Evolutionary conservation across 768 basidiomycete genomes (phyloP), one percentile per base, ranked within the genome.

Genomic region (Calocera viscosa): DNA sequence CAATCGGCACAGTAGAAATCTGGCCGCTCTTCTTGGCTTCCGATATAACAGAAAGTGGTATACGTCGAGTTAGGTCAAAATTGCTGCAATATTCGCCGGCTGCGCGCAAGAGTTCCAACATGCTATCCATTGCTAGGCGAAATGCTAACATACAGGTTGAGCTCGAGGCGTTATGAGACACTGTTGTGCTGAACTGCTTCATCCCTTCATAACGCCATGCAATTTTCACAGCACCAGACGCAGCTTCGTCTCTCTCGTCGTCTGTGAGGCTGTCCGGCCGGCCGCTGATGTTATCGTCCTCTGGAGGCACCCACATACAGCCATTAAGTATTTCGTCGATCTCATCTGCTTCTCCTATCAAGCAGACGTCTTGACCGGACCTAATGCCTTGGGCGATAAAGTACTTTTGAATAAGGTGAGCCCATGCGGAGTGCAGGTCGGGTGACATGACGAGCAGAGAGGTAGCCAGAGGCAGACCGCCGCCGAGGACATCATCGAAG

Each of bases 181-280:
- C 86, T 1, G 91, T 92, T 2, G 94, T 96, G 77, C 91, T 84
- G 75, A 96, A 95, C 76, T 82, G 86, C 77, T 88, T 90, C 90
- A 97, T 90, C 67, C 86, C 82, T 72, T 92, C 91, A 76, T 99
- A 99, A 73, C 96, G 83, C 91, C 96, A 99, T 33, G 96, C 96
- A 72, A 99, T 98, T 78, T 90, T 95, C 70, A 94, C 89, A 71
- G 85, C 86, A 30, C 84, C 80, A 43, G 78, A 82, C 38, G 72
- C 73, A 70, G 80, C 80, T 14, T 73, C 73, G 14, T 71, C 72
- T n/a, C 69, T 70, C 35, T 70, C 70, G n/a, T 67, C 72, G 30
- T 76, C 68, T n/a, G 68, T 65, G 26, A 67, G 64, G 24, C 68
- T 66, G 34, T 32, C 63, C 35, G 71, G 43, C 22, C 66, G 67